Conservation (phyloP, 371 early-diverging fungal genomes). For the Agmasoma carcini region DNA sequence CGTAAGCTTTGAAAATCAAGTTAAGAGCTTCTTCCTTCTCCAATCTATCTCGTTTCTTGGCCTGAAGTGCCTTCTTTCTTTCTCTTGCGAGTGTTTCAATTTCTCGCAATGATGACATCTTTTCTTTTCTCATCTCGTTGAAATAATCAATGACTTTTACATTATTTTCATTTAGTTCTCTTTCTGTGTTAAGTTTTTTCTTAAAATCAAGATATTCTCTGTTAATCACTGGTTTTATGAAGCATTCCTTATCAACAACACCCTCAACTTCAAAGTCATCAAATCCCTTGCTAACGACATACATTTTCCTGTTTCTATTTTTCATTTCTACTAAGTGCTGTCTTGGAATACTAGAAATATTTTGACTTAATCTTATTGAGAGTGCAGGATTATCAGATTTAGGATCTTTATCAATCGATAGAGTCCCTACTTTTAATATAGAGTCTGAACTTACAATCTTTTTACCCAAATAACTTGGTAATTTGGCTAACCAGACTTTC, state of each 20-base stretch:
- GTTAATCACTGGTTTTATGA: constrained; percentile 47
- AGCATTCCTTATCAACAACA: constrained; percentile 39
- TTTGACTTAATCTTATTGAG: not conserved
- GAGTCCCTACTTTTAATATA: constrained; percentile 21
- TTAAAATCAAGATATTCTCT: constrained; percentile 51
- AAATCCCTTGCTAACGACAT: constrained; percentile 11
- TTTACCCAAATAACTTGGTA: constrained; percentile 44
- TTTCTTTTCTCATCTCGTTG: constrained; percentile 45
- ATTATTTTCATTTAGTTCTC: constrained; percentile 10
- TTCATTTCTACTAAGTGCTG: constrained; percentile 23
- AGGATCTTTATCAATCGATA: constrained; percentile 1
- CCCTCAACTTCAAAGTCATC: constrained; percentile 41
- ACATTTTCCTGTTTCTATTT: constrained; percentile 23
- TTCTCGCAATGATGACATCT: constrained; percentile 45
- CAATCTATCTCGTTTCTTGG: constrained; percentile 54
- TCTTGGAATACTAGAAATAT: constrained; percentile 19
- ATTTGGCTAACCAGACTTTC: constrained; percentile 45
- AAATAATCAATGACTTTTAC: constrained; percentile 44
- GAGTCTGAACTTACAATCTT: constrained; percentile 5
- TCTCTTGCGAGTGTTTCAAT: constrained; percentile 50
- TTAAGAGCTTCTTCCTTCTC: constrained; percentile 52
- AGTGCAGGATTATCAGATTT: not conserved
- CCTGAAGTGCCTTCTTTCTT: constrained; percentile 50
- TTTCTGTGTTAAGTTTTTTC: constrained; percentile 17
- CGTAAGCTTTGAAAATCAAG: constrained; percentile 55